These are phyloP conservation scores for Yamadazyma atmosphaerica DNA, from an alignment of 1,139 yeast species.

Conservation along the genomic window DNA sequence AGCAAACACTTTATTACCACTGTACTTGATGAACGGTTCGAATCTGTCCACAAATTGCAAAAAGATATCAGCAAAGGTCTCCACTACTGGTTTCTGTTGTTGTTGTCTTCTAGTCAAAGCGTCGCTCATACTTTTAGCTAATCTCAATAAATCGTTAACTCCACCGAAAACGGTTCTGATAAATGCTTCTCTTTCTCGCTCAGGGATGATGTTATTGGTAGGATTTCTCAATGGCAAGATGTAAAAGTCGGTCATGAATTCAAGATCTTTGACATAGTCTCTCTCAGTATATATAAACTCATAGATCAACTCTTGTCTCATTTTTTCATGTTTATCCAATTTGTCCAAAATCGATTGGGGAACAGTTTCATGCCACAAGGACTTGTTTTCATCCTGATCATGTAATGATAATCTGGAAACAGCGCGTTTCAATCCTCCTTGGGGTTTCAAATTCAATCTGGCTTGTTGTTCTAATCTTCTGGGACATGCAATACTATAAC, in stretches of 20 bases:
- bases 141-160: constrained; percentile 80
- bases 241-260: constrained; percentile 90
- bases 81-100: constrained; percentile 76
- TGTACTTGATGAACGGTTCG: constrained; percentile 89
- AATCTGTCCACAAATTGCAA: constrained; percentile 81
- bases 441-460: constrained; percentile 81
- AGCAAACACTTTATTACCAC: constrained; percentile 96
- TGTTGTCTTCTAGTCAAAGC: constrained; percentile 89
- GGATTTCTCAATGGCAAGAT: constrained; percentile 83
- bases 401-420: constrained; percentile 77
- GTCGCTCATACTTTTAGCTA: constrained; percentile 83
- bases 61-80: constrained; percentile 83
- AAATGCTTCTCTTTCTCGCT: constrained; percentile 84
- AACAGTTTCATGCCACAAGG: constrained; percentile 93
- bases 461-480: constrained; percentile 95
- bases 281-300: constrained; percentile 94
- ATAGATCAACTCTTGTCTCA: constrained; percentile 92
- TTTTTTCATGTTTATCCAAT: constrained; percentile 81
- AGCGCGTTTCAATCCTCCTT: constrained; percentile 82
- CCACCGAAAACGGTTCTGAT: constrained; percentile 91
- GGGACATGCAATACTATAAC: constrained; percentile 98
- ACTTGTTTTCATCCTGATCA: constrained; percentile 79
- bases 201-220: constrained; percentile 79
- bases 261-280: constrained; percentile 92
- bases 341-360: constrained; percentile 77